Evolutionary conservation across 257 asterid genomes (phyloP).

Genomic region (Solanum boliviense): DNA sequence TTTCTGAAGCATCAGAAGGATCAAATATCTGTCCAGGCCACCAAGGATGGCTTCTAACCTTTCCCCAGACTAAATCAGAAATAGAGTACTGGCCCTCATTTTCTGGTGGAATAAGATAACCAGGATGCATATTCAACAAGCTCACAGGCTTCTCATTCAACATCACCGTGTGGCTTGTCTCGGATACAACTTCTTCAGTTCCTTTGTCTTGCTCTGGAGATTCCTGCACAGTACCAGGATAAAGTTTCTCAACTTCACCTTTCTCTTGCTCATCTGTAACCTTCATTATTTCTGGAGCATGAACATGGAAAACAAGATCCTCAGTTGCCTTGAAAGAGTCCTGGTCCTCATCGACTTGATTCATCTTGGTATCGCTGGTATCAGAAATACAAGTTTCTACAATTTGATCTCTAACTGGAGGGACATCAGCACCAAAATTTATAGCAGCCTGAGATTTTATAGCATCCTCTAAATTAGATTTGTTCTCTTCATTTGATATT

Average conservation of each 20-base stretch:
- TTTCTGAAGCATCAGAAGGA: slow-evolving; percentile 78
- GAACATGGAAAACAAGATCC: slow-evolving; percentile 15
- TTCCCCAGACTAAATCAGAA: slow-evolving; percentile 95
- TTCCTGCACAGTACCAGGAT: slow-evolving; percentile 19
- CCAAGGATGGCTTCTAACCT: slow-evolving; percentile 97
- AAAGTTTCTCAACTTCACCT: slow-evolving; percentile 18
- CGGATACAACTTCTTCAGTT: slow-evolving; percentile 24
- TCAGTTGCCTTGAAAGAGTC: slow-evolving; percentile 12
- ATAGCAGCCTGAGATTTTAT: neutral
- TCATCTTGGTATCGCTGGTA: neutral
- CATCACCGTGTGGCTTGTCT: slow-evolving; percentile 17
- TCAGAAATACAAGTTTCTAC: neutral
- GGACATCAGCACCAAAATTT: neutral
- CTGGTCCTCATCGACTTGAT: slow-evolving; percentile 17
- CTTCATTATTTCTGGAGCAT: slow-evolving; percentile 23
- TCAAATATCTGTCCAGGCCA: slow-evolving; percentile 99
- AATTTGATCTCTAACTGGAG: slow-evolving; percentile 8
- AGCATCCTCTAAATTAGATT: neutral
- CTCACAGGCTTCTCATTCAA: slow-evolving; percentile 22
- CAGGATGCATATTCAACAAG: slow-evolving; percentile 28
- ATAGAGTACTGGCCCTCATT: slow-evolving; percentile 36
- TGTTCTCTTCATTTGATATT: neutral
- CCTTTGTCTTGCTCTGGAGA: slow-evolving; percentile 9
- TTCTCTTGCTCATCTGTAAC: slow-evolving; percentile 20
- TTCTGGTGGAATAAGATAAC: slow-evolving; percentile 48